A percentile compares a stretch with the other conserved stretches of the same genome.
Evolutionary conservation across 345 rosid genomes (phyloP).

Genomic region (Arabis hirsuta): DNA sequence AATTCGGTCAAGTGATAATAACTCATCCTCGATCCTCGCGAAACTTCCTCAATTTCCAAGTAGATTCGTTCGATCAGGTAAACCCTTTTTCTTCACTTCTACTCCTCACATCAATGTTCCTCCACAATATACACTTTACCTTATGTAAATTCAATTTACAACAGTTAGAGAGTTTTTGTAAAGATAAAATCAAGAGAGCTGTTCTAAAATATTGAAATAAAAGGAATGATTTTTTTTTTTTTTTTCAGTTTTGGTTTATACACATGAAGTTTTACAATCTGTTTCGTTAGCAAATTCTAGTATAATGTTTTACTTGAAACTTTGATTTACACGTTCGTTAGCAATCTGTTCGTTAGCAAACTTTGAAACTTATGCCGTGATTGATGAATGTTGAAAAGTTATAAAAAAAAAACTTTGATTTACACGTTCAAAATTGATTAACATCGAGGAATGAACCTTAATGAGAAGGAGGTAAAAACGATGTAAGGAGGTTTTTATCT

Average conservation of each 20-base stretch:
- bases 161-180: not conserved
- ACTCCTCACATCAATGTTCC: conserved; percentile 35
- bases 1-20: conserved; percentile 31
- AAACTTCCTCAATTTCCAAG: conserved; percentile 45
- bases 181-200: not conserved
- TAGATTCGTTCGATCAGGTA: conserved; percentile 42
- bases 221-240: no score
- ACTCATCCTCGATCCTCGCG: conserved; percentile 26
- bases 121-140: conserved; percentile 18
- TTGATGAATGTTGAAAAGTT: no score
- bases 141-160: conserved; percentile 1
- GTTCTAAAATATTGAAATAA: no score
- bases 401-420: no score
- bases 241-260: not conserved
- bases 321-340: not conserved
- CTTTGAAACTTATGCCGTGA: no score
- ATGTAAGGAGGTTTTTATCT: no score
- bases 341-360: no score
- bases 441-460: no score
- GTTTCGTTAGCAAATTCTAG: not conserved
- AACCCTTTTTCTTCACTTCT: conserved; percentile 29
- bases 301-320: not conserved
- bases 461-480: no score
- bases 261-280: not conserved
- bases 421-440: no score